phyloP scores from a whole-genome alignment of 176 grass and related monocot genomes.

The Hyparrhenia diplandra region DNA sequence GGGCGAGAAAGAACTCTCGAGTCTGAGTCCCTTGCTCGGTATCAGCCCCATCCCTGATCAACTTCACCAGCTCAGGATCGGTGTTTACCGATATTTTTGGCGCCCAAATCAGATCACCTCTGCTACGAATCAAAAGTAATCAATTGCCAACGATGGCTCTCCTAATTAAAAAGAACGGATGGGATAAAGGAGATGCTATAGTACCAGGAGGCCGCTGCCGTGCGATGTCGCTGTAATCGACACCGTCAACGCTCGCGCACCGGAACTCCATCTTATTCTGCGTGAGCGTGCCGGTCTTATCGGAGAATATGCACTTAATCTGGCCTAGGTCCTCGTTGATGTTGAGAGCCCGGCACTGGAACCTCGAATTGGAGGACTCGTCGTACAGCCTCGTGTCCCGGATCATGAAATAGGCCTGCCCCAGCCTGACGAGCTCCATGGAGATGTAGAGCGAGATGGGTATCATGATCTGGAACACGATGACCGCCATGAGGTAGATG shows the following conservation, averaged over 20 bases:
- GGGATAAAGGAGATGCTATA: slow-evolving; percentile 21
- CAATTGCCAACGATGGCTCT: not conserved
- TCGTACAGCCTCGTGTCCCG: slow-evolving; percentile 64
- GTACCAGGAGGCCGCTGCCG: slow-evolving; percentile 46
- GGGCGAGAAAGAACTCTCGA: slow-evolving; percentile 67
- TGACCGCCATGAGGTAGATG: slow-evolving; percentile 88
- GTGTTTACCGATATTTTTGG: slow-evolving; percentile 63
- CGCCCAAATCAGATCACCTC: slow-evolving; percentile 42
- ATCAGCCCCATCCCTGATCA: slow-evolving; percentile 35
- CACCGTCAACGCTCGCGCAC: slow-evolving; percentile 57
- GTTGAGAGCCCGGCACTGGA: slow-evolving; percentile 86
- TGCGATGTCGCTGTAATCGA: slow-evolving; percentile 54
- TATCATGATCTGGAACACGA: slow-evolving; percentile 96
- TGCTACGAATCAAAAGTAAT: slow-evolving; percentile 30
- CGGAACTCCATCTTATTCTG: slow-evolving; percentile 96
- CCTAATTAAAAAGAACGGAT: slow-evolving; percentile 3
- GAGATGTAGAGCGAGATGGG: slow-evolving; percentile 97
- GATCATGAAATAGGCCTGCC: slow-evolving; percentile 94
- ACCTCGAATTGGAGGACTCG: slow-evolving; percentile 49
- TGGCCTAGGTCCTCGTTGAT: slow-evolving; percentile 97
- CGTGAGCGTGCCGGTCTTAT: slow-evolving; percentile 91
- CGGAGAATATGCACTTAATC: slow-evolving; percentile 89
- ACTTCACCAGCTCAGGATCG: slow-evolving; percentile 43
- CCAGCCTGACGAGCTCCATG: slow-evolving; percentile 88
- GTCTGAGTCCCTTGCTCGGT: slow-evolving; percentile 36